These are phyloP conservation scores for Osmozyma mogii DNA, from an alignment of 805 yeast species.

Conservation along the genomic window DNA sequence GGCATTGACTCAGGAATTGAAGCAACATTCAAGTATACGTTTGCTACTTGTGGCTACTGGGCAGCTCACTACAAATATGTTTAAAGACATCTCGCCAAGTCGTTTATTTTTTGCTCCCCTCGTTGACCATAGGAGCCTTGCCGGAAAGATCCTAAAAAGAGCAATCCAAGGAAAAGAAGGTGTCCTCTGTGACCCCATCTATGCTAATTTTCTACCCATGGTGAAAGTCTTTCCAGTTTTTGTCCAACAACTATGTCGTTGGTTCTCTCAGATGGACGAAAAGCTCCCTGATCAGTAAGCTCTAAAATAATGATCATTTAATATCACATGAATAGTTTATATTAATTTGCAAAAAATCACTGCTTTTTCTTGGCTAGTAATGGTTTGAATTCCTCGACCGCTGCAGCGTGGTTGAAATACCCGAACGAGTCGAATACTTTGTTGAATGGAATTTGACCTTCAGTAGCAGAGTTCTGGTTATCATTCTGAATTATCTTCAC, in stretches of 20 bases:
- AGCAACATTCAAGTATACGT: constrained; percentile 16
- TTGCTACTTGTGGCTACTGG: constrained; percentile 42
- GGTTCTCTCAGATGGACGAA: constrained; percentile 31
- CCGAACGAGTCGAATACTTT: constrained; percentile 43
- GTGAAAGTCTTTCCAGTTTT: constrained; percentile 35
- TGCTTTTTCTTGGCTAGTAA: too few species aligned
- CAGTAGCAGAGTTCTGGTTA: constrained; percentile 6
- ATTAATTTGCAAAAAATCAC: too few species aligned
- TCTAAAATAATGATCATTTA: too few species aligned
- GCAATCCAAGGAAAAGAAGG: constrained; percentile 35
- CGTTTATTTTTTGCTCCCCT: constrained; percentile 41
- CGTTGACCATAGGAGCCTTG: constrained; percentile 30
- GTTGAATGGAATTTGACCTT: constrained; percentile 13
- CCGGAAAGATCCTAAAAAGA: constrained; percentile 24
- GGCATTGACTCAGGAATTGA: constrained; percentile 33
- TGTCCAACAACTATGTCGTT: constrained; percentile 27
- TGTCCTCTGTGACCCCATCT: constrained; percentile 36
- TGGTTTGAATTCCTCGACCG: constrained; percentile 19
- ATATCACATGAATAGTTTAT: too few species aligned
- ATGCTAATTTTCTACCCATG: constrained; percentile 37
- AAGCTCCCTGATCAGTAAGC: constrained; percentile 18
- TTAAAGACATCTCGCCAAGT: constrained; percentile 36
- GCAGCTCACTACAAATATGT: constrained; percentile 43
- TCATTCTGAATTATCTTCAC: constrained; percentile 26
- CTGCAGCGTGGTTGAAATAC: constrained; percentile 22